Conservation (phyloP, 495 filamentous ascomycete species). For the Letharia lupina region DNA sequence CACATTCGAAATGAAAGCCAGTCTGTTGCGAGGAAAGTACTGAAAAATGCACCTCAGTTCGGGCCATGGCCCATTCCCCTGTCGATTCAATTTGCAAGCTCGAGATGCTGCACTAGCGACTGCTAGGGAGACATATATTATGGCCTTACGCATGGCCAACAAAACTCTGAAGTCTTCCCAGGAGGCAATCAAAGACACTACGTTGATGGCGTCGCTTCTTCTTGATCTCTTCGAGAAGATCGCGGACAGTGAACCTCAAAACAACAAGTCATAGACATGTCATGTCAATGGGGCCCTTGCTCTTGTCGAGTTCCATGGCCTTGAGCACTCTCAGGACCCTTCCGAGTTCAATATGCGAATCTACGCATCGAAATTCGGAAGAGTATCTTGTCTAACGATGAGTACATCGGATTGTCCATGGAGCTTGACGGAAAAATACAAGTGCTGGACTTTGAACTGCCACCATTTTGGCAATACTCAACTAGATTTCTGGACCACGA, state of each 20-base stretch:
- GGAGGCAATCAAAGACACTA: conserved; percentile 15
- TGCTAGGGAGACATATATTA: conserved; percentile 18
- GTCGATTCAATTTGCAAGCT: conserved; percentile 13
- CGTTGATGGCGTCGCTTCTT: conserved; percentile 23
- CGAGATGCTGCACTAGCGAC: conserved; percentile 10
- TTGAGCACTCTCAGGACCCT: too few species aligned
- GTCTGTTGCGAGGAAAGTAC: neutral
- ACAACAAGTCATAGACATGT: conserved; percentile 20
- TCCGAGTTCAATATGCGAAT: conserved; percentile 9
- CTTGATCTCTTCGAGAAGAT: conserved; percentile 30
- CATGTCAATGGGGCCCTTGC: conserved; percentile 29
- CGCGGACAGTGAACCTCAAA: conserved; percentile 13
- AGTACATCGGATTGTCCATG: neutral
- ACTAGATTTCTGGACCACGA: neutral
- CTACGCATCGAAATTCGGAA: neutral
- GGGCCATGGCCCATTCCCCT: neutral
- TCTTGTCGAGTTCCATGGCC: too few species aligned
- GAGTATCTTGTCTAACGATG: neutral
- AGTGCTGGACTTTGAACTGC: neutral
- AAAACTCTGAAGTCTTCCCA: conserved; percentile 11
- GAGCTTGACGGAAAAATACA: conserved; percentile 8
- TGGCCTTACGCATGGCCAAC: conserved; percentile 20
- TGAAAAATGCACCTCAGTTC: neutral
- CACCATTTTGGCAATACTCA: neutral
- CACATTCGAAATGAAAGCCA: conserved; percentile 7